Base-by-base conservation (phyloP, 1,139 yeast genomes). In the Tardiomyces digboiensis region DNA sequence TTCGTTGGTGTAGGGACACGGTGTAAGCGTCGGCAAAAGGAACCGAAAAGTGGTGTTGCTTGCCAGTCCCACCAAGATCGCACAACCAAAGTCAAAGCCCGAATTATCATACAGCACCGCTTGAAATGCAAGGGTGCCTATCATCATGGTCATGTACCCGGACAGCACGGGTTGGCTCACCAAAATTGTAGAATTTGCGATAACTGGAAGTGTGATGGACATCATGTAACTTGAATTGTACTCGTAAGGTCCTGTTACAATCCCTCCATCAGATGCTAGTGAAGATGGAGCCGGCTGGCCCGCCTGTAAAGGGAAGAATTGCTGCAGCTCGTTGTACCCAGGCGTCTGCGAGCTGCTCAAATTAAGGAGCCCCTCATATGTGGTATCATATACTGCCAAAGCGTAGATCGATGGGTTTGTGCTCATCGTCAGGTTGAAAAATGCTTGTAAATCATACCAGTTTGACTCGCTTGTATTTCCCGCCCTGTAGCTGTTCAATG, bases 121-220 rank as follows among this genome's bases (percentile, higher is more conserved):
- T 49, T 68, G 68, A 40, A 85, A 63, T 22, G 74, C 63, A 26
- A 68, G 67, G 0, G 91, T 85, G 49, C 72, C 70, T 52, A 84
- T 72, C 1, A 85, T 65, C 6, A 85, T 74, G 0, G 94, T 74
- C 39, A 87, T 56, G 61, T 78, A 88, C 0, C 96, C 97, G 1
- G 82, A 75, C 4, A 84, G 67, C 18, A 75, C 70, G 2, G 83
- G 79, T 16, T 73, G 66, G 23, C 73, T 65, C 21, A 82, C 63
- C 42, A 85, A 67, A 21, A 86, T 81, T 4, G 95, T 83, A 13
- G 82, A 72, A 57, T 84, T 82, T 14, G 87, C 76, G 56, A 72
- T 78, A 1, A 88, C 75, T 0, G 96, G 93, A 6, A 87, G 54
- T 0, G 87, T 78, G 39, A 80, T 56, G 1, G 85, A 80, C 64